Base-by-base conservation (phyloP, 106 monocot genomes). In the Dioscorea zingiberensis region DNA sequence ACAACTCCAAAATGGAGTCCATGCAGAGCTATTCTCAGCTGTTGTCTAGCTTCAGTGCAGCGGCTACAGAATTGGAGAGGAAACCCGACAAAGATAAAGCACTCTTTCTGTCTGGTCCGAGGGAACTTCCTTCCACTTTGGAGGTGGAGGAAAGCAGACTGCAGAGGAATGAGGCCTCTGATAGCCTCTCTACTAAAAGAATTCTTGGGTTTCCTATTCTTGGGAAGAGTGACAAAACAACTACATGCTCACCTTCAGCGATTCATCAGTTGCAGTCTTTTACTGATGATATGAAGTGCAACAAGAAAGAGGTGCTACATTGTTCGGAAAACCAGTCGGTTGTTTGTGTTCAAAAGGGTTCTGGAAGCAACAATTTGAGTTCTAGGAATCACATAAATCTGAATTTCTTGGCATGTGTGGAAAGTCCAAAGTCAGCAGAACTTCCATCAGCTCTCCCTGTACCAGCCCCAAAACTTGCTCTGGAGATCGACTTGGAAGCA, bases 401-500 rank as follows among this genome's bases (percentile, higher is more conserved):
- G 54, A 90, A 90, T 61, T 76, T 62, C 59, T 48, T 64, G 56
- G 46, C 61, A 27, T 60, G 25, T 26, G 16, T 60, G 14, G 74
- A 68, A 51, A 62, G 70, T 26, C 47, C 22, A 12, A 44, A 73
- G n/a, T 67, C 62, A 1, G 30, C 58, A 2, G 66, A 75, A 3
- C 15, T 27, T 47, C 72, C 59, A 53, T 38, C 21, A 4, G 48
- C 59, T 69, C 1, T 22, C 8, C 13, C 67, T 11, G 47, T 68
- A 19, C 27, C 75, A 27, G 26, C 65, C 60, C 32, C 22, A 2
- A 77, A 71, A 51, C 10, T 44, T 27, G 57, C 44, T 54, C 64
- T 25, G 19, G 47, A 54, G 23, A 78, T 84, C 60, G 74, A 91
- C 68, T 65, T 84, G 56, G 84, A 86, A 68, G 74, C 59, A 54